Evolutionary conservation across 139 green algal species (phyloP), one percentile per base, ranked within the genome.

Genomic region (Volvox africanus): DNA sequence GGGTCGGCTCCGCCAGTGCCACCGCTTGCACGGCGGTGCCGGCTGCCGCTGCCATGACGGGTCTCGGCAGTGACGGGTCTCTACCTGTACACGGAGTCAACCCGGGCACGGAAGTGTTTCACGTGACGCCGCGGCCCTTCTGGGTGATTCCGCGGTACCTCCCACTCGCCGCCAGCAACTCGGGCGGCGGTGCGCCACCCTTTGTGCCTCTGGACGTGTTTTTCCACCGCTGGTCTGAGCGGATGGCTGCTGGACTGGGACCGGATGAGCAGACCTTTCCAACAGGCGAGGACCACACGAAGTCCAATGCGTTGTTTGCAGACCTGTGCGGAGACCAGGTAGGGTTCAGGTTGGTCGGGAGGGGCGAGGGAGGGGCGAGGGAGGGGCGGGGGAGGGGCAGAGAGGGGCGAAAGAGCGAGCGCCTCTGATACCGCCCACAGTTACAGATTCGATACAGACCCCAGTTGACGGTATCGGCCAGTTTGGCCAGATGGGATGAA

Each of bases 101-200:
- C 21, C 11, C 65, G 16, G 44, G 44, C 5, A 84, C 20, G 37
- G 36, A 33, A 3, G 81, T 89, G 14, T n/a, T 89, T 24, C 67
- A 89, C 35, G 68, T 68, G 14, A n/a, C 77, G 19, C 83, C 83
- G 5, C 67, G 83, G 13, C 68, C 83, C 35, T 67, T 89, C 30
- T 89, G 83, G 83, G 65, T 89, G 32, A 24, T 80, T 13, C 68
- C 83, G 0, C 83, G 83, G 35, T 89, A 81, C 65, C 83, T 89
- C 5, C 44, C 44, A 55, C 44, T 55, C 9, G 33, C 82, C 82
- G 44, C 44, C 44, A 55, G 9, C 44, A 44, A 32, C 1, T 17
- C 55, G 18, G 9, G 21, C 67, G 18, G 0, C 67, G 24, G 65
- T 21, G 19, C 33, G 28, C 24, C 83, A 0, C 21, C 68, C 13